These are phyloP conservation scores for Crithidia expoeki DNA, from an alignment of 208 protist genomes.

Conservation along the genomic window DNA sequence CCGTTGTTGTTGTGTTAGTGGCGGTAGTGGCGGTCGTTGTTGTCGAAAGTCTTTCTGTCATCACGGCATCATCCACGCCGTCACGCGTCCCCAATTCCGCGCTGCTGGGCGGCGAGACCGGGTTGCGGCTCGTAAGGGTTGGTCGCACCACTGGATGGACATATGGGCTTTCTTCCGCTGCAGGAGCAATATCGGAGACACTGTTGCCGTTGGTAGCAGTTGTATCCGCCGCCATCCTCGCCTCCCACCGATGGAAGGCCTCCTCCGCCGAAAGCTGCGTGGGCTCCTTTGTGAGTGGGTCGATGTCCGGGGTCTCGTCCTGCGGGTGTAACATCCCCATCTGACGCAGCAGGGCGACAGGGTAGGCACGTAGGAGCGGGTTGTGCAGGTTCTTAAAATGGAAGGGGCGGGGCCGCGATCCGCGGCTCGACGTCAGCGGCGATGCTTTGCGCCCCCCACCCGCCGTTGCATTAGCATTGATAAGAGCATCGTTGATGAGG, in stretches of 20 bases:
- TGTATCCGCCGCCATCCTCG: neutral
- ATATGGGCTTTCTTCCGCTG: neutral
- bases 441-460: neutral
- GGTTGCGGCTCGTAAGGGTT: neutral
- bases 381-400: constrained; percentile 22
- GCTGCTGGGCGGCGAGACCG: neutral
- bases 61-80: neutral
- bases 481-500: neutral
- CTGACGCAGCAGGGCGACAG: constrained; percentile 40
- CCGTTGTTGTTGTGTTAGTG: neutral
- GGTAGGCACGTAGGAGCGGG: constrained; percentile 48
- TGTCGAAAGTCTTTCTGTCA: neutral
- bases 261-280: constrained; percentile 36
- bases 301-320: constrained; percentile 27
- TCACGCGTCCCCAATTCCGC: neutral
- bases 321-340: constrained; percentile 43
- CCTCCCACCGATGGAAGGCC: constrained; percentile 36
- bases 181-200: no score
- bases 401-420: constrained; percentile 14
- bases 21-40: neutral
- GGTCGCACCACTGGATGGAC: neutral
- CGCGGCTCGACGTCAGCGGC: constrained; percentile 11
- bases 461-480: neutral
- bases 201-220: neutral
- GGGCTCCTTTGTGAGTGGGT: constrained; percentile 20